Conservation (phyloP, 2,329 filamentous ascomycete genomes). For the Colletotrichum lindemuthianum region DNA sequence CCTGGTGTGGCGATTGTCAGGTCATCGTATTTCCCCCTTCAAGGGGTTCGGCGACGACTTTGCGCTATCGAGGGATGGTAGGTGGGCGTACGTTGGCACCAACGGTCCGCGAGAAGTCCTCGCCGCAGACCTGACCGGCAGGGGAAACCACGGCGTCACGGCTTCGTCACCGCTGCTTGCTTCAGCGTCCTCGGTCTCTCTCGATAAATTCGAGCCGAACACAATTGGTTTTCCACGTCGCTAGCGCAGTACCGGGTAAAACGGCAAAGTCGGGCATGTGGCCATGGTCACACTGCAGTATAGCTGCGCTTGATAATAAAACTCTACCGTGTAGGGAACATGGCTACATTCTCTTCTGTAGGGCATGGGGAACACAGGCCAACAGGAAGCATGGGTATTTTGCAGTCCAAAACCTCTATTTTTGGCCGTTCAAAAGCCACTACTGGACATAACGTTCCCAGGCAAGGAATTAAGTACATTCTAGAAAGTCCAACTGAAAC, state of each 20-base stretch:
- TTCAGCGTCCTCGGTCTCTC: background rate
- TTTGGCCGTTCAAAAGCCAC: too few species aligned
- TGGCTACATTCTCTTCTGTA: too few species aligned
- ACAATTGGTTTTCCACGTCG: background rate
- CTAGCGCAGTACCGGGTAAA: background rate
- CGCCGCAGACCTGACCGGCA: background rate
- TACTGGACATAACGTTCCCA: too few species aligned
- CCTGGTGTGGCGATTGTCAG: too few species aligned
- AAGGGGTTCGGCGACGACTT: constrained; percentile 32
- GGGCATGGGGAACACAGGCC: too few species aligned
- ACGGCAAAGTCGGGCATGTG: constrained; percentile 7
- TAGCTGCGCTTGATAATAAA: too few species aligned
- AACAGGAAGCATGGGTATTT: too few species aligned
- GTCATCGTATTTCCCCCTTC: too few species aligned
- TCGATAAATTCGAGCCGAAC: background rate
- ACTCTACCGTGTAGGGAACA: too few species aligned
- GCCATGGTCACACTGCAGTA: background rate
- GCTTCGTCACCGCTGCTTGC: constrained; percentile 3
- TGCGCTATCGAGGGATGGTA: constrained; percentile 11
- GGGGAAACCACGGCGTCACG: background rate
- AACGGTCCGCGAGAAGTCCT: constrained; percentile 21
- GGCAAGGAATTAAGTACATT: too few species aligned
- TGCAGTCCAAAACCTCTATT: too few species aligned
- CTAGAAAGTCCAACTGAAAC: too few species aligned
- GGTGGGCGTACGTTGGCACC: constrained; percentile 10